A percentile compares a stretch with the other conserved stretches of the same genome.
These are phyloP conservation scores for Ogataea trehalophila DNA, from an alignment of 805 yeast genomes.

Conservation along the genomic window DNA sequence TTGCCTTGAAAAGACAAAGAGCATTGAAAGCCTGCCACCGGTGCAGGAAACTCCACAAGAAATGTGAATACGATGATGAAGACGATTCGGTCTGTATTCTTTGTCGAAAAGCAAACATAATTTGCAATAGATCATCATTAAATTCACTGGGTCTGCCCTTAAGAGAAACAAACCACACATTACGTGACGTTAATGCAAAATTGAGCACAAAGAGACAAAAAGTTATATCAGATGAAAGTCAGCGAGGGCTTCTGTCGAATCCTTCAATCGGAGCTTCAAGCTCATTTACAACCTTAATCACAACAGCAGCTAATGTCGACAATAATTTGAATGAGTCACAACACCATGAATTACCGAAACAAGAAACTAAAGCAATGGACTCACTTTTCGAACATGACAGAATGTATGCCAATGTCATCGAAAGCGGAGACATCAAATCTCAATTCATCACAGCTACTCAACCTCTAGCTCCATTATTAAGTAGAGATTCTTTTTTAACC, in stretches of 20 bases:
- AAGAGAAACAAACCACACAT: not conserved
- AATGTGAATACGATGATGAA: slow-evolving; percentile 13
- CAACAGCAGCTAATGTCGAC: not conserved
- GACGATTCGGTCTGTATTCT: slow-evolving; percentile 9
- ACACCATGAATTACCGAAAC: too few relatives aligned
- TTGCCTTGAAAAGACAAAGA: slow-evolving; percentile 12
- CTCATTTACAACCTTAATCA: not conserved
- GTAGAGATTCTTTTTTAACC: slow-evolving; percentile 28
- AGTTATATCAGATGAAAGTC: not conserved
- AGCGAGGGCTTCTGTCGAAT: too few relatives aligned
- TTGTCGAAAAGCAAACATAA: slow-evolving; percentile 8
- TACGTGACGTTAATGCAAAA: not conserved
- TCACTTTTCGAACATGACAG: slow-evolving; percentile 20
- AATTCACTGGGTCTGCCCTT: too few relatives aligned
- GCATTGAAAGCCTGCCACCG: slow-evolving; percentile 22
- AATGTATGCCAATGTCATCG: slow-evolving; percentile 23
- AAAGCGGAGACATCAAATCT: slow-evolving; percentile 16
- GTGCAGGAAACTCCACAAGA: slow-evolving; percentile 23
- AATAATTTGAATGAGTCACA: not conserved
- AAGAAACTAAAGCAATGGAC: not conserved
- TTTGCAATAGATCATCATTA: slow-evolving; percentile 1
- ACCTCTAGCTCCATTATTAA: slow-evolving; percentile 29
- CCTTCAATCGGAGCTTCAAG: not conserved
- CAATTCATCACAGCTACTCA: slow-evolving; percentile 30
- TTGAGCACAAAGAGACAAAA: not conserved